Evolutionary conservation across 2,329 filamentous ascomycete species (phyloP).

Genomic region (Ophiostoma piceae): DNA sequence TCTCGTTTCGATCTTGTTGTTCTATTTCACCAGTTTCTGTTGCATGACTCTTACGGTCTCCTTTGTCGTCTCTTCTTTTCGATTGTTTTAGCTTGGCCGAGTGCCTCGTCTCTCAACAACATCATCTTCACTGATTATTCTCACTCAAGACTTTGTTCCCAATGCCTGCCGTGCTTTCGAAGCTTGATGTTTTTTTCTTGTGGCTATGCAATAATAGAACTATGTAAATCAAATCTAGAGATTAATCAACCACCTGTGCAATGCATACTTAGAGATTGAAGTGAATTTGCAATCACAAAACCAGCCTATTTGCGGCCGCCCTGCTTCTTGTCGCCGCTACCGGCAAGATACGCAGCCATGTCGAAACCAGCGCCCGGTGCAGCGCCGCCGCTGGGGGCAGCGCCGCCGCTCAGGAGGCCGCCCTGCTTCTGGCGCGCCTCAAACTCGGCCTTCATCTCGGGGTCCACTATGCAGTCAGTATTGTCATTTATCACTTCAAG

Average conservation of each 20-base stretch:
- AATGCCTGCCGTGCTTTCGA: not conserved
- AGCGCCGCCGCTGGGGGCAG: slow-evolving; percentile 33
- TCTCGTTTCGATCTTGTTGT: not conserved
- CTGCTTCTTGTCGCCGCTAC: slow-evolving; percentile 39
- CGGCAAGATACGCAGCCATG: slow-evolving; percentile 59
- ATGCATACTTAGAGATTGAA: not conserved
- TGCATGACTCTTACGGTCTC: not conserved
- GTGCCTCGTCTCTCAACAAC: not conserved
- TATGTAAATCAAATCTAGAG: not conserved
- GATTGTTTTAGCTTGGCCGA: not conserved
- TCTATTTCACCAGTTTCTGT: not conserved
- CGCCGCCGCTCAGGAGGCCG: slow-evolving; percentile 47
- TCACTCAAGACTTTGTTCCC: not conserved
- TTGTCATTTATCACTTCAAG: not conserved
- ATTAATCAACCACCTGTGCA: not conserved
- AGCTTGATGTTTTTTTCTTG: not conserved
- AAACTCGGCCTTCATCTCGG: slow-evolving; percentile 89
- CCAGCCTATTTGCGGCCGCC: slow-evolving; percentile 31
- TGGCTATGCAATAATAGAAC: not conserved
- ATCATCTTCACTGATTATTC: not conserved
- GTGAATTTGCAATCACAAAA: not conserved
- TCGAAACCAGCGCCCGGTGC: slow-evolving; percentile 52
- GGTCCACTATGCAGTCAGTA: slow-evolving; percentile 65
- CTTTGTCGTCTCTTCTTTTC: not conserved
- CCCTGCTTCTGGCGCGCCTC: slow-evolving; percentile 78